phyloP scores from a whole-genome alignment of 1,284 basidiomycete species.

The Austropuccinia psidii region DNA sequence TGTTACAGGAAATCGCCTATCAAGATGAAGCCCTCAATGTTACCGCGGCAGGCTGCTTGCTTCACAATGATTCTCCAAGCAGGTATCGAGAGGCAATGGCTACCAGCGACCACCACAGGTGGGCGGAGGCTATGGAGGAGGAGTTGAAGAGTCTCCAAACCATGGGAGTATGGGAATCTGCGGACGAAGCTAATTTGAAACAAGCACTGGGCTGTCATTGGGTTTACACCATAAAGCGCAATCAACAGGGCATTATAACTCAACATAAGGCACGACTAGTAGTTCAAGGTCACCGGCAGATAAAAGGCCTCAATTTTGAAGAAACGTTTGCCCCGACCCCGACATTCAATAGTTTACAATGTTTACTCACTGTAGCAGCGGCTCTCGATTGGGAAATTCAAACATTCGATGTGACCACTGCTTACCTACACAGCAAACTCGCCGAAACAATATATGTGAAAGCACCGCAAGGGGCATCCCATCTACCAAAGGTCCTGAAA shows the following conservation, averaged over 20 bases:
- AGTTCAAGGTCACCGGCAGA: background rate
- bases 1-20: no score
- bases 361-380: background rate
- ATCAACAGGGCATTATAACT: background rate
- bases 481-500: background rate
- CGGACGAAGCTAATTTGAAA: background rate
- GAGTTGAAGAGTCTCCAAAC: background rate
- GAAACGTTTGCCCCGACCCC: slow-evolving; percentile 1
- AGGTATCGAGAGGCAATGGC: background rate
- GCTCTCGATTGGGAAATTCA: background rate
- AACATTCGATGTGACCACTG: background rate
- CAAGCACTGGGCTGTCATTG: background rate
- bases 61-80: no score
- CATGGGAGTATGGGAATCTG: background rate
- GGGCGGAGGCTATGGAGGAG: background rate
- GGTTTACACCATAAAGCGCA: background rate
- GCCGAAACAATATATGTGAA: background rate
- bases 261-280: background rate
- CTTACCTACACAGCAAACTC: background rate
- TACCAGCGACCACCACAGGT: background rate
- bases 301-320: background rate
- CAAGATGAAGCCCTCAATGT: no score
- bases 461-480: background rate
- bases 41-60: no score
- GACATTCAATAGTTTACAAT: background rate